Base-by-base conservation (phyloP, 495 filamentous ascomycete species). In the Trichocladium antarcticum region DNA sequence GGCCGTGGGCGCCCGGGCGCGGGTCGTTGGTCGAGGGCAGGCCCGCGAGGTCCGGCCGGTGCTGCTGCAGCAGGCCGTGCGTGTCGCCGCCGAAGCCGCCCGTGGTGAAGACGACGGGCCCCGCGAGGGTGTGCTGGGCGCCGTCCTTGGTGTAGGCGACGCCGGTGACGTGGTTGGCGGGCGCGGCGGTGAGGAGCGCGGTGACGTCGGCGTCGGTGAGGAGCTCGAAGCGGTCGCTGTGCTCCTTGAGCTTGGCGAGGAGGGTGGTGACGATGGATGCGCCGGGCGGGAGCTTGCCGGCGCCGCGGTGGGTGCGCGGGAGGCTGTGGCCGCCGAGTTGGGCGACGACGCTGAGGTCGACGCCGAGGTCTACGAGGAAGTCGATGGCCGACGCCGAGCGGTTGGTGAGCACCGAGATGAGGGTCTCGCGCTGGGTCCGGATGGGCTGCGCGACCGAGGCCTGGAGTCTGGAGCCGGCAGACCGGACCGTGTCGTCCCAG, bases 71-170 rank as follows among this genome's bases (percentile, higher is more conserved):
- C 47, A 80, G 45, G 1, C 77, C 77, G 34, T 69, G 51, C 12
- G 72, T 67, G 57, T 80, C 78, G 20, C 77, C 78, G 8, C 69
- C 78, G 46, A 80, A 82, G 7, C 78, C 78, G 19, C 78, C 77
- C 0, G 68, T 68, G 0, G 78, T 66, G 37, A 82, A 74, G 11
- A 82, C 60, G 0, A 82, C 74, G 2, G 74, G 74, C 0, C 78
- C 78, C 12, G 61, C 50, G 5, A 73, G 53, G 29, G 66, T 58
- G 32, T 54, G 22, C 14, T 1, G 15, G 8, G 35, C 31, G 16
- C 36, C 21, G n/a, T 17, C 15, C 1, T 41, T 19, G n/a, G 14
- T 45, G 50, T 67, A 73, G 19, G 62, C 50, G 6, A 73, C 68
- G 3, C 70, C 70, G 2, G 28, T 57, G 0, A 71, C 67, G 4